Percentiles rank a stretch among this genome's conserved stretches.
These are phyloP conservation scores for Cenchrus fungigraminus DNA, from an alignment of 176 grass and related monocot genomes.

Conservation along the genomic window DNA sequence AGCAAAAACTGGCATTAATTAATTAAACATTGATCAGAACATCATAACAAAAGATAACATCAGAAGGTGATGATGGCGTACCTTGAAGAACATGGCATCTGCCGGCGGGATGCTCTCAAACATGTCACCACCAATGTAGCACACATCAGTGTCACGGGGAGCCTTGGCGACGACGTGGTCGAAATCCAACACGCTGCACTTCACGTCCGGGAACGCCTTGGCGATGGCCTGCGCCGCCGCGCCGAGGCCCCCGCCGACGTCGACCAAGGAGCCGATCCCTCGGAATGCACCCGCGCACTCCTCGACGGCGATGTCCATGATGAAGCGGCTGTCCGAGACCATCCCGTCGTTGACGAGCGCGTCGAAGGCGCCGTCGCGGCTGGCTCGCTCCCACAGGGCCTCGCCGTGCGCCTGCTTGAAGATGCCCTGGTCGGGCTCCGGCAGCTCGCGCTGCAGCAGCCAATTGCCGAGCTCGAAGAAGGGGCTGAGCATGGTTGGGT, in stretches of 20 bases:
- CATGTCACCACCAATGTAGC: constrained; percentile 48
- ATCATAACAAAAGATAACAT: too few relatives aligned
- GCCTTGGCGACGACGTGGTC: constrained; percentile 40
- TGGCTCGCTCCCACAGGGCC: constrained; percentile 15
- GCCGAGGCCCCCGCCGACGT: constrained; percentile 48
- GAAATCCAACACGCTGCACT: constrained; percentile 55
- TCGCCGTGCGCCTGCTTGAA: neutral
- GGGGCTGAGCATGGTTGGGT: neutral
- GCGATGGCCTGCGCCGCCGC: constrained; percentile 22
- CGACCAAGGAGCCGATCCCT: constrained; percentile 45
- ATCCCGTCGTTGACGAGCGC: constrained; percentile 34
- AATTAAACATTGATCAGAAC: too few relatives aligned
- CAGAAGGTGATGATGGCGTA: neutral
- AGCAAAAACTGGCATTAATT: too few relatives aligned
- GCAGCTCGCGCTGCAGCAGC: constrained; percentile 5
- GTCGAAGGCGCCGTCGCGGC: neutral
- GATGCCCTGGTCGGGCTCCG: neutral
- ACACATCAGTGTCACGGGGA: neutral
- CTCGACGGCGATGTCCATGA: constrained; percentile 11
- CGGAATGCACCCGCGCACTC: constrained; percentile 25
- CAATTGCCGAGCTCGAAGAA: constrained; percentile 3
- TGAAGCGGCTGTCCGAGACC: constrained; percentile 24
- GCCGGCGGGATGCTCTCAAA: constrained; percentile 49
- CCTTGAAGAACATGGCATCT: constrained; percentile 50
- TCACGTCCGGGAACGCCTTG: constrained; percentile 38